Conservation (phyloP, 768 basidiomycete species). For the Fomitopsis serialis region DNA sequence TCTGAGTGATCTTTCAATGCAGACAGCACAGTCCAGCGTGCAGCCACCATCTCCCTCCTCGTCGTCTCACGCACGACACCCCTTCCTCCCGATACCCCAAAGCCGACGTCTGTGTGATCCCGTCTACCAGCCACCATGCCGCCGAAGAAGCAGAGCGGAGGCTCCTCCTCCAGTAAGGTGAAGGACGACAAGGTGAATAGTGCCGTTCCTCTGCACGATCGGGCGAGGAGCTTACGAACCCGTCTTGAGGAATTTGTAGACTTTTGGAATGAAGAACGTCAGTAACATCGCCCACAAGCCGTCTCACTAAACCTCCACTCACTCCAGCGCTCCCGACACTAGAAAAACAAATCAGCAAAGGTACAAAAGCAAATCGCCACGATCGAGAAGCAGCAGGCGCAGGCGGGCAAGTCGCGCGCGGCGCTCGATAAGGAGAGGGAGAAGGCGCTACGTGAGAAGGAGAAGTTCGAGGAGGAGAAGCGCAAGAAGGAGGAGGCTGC, state of each 20-base stretch:
- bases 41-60: too few species aligned
- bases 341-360: conserved; percentile 95
- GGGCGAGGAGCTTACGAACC: conserved; percentile 21
- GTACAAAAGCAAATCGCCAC: conserved; percentile 82
- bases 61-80: neutral
- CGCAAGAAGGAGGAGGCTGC: conserved; percentile 80
- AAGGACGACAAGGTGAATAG: conserved; percentile 72
- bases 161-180: conserved; percentile 51
- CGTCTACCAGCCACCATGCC: conserved; percentile 45
- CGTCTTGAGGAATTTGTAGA: conserved; percentile 39
- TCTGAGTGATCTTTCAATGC: too few species aligned
- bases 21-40: too few species aligned
- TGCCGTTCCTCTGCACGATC: conserved; percentile 18
- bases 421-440: conserved; percentile 82
- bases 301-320: neutral
- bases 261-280: conserved; percentile 87
- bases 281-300: conserved; percentile 21
- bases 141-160: conserved; percentile 66
- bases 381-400: conserved; percentile 72
- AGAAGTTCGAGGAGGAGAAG: conserved; percentile 76
- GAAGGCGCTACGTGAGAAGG: conserved; percentile 70
- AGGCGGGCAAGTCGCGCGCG: conserved; percentile 77
- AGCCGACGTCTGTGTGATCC: neutral
- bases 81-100: neutral
- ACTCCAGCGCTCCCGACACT: too few species aligned